phyloP scores from a whole-genome alignment of 371 early-diverging fungal genomes.

The Mucor saturninus region DNA sequence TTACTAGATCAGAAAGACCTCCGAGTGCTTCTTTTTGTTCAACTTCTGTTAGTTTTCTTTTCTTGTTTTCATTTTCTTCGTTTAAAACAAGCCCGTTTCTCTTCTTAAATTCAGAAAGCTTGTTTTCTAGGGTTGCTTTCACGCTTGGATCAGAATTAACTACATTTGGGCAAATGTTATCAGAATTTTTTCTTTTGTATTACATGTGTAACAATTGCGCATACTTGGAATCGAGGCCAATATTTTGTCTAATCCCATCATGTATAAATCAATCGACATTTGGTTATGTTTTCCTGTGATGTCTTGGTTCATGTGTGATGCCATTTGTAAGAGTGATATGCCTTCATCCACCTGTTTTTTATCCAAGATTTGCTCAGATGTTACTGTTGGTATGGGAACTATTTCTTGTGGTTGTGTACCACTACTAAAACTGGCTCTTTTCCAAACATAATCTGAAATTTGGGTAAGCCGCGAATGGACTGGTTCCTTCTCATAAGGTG shows the following conservation, averaged over 20 bases:
- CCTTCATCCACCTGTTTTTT: conserved; percentile 54
- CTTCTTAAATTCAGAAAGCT: conserved; percentile 38
- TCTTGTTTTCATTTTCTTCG: conserved; percentile 9
- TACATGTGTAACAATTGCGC: conserved; percentile 8
- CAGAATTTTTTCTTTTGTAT: background rate
- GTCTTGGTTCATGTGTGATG: conserved; percentile 57
- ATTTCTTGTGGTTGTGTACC: background rate
- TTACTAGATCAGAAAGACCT: conserved; percentile 49
- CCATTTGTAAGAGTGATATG: conserved; percentile 52
- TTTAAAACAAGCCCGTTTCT: conserved; percentile 26
- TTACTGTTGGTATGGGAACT: background rate
- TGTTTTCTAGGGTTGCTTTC: conserved; percentile 47
- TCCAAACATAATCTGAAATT: conserved; percentile 40
- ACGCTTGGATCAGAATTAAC: conserved; percentile 53
- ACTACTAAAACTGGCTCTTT: conserved; percentile 22
- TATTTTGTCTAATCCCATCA: conserved; percentile 58
- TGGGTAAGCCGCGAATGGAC: conserved; percentile 25
- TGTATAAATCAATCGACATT: conserved; percentile 56
- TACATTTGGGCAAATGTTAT: conserved; percentile 14
- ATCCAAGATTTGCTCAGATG: conserved; percentile 10
- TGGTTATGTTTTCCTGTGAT: conserved; percentile 32
- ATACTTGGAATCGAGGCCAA: conserved; percentile 58
- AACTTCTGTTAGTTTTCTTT: conserved; percentile 8
- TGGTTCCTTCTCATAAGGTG: conserved; percentile 48
- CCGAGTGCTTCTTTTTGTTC: conserved; percentile 18